These are phyloP conservation scores for Phytopythium montanum DNA, from an alignment of 352 stramenopile species.

Conservation along the genomic window DNA sequence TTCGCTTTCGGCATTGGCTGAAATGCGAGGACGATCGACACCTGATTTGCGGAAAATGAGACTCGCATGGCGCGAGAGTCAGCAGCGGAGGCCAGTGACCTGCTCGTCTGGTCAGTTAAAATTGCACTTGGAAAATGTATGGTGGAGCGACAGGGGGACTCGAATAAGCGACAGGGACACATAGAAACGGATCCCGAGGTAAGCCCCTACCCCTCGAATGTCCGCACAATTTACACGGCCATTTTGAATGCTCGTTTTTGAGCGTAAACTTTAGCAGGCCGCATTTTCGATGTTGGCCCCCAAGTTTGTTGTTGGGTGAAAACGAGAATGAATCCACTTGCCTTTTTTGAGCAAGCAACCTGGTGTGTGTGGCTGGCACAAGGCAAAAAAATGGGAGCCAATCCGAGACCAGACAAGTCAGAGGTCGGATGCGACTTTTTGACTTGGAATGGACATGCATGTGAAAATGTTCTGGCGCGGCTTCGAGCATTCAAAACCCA, in stretches of 20 bases:
- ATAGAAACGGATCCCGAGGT: slow-evolving; percentile 36
- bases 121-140: neutral
- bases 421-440: too few relatives aligned
- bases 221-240: too few relatives aligned
- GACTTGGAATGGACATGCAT: too few relatives aligned
- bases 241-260: too few relatives aligned
- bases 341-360: slow-evolving; percentile 3
- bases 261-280: neutral
- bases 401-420: too few relatives aligned
- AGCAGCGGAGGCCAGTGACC: slow-evolving; percentile 4
- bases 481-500: too few relatives aligned
- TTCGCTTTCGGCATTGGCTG: neutral
- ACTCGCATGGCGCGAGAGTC: slow-evolving; percentile 3
- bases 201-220: too few relatives aligned
- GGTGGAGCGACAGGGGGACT: slow-evolving; percentile 16
- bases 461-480: too few relatives aligned
- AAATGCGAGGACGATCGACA: neutral
- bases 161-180: slow-evolving; percentile 21
- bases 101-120: slow-evolving; percentile 3
- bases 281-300: neutral
- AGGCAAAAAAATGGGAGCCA: too few relatives aligned
- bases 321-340: neutral
- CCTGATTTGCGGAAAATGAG: slow-evolving; percentile 9
- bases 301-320: neutral
- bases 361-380: too few relatives aligned